Evolutionary conservation across 2,329 filamentous ascomycete genomes (phyloP), one percentile per base, ranked within the genome.

Genomic region (Metarhizium album): DNA sequence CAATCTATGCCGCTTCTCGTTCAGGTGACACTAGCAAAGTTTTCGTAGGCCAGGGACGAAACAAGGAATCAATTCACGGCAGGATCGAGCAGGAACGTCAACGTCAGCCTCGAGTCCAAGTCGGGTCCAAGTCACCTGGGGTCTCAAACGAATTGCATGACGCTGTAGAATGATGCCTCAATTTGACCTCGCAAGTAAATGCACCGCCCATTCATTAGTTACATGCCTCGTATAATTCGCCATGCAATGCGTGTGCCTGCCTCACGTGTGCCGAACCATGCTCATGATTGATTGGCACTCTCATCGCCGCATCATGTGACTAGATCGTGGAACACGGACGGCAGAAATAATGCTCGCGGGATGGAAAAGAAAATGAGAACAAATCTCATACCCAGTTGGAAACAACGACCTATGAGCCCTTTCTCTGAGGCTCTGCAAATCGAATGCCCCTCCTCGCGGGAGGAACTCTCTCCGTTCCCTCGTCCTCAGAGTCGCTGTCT

Each of bases 401-500:
- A 47, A n/a, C 7, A 11, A n/a, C n/a, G 40, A 42, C 29, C 37
- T 57, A 56, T 54, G 18, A 49, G 45, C 20, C 52, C 47, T 24
- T 58, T 33, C 57, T 56, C 45, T 56, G 54, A 14, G 60, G 59
- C 42, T 83, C 80, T 3, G 79, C 81, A 60, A 84, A 84, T 23
- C 80, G 70, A 54, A 84, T 84, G 3, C 79, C 79, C 38, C 75
- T 74, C 53, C 74, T 71, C 22, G 69, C 60, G 1, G 74, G 72
- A 2, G 75, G 74, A 51, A 79, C 74, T 59, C 77, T 64, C 46
- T 74, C 72, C 24, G 70, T 75, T 54, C 80, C 76, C 53, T 82
- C 79, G 23, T 83, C 81, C 23, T 69, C 67, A 27, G 62, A 67
- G 33, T 83, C 75, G 51, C 73, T 78, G 50, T 73, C 72, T 50